A percentile compares a stretch with the other conserved stretches of the same genome.
phyloP scores from a whole-genome alignment of 2,329 filamentous ascomycete genomes.

The Thelonectria olida region DNA sequence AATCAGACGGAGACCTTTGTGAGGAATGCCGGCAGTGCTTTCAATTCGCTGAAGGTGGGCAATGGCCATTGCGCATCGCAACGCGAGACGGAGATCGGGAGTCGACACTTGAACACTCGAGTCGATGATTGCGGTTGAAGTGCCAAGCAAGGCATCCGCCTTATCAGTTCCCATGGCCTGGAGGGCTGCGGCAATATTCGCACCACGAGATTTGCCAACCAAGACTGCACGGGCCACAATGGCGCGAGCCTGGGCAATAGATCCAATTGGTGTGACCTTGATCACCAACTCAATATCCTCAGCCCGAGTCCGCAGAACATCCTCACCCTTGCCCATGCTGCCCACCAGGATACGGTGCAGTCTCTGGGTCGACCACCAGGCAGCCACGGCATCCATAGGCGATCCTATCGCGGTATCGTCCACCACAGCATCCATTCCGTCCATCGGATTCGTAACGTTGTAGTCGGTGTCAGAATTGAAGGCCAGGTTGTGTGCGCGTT shows the following conservation, averaged over 20 bases:
- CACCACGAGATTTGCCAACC: conserved; percentile 61
- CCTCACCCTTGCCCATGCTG: conserved; percentile 64
- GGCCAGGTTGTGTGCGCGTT: conserved; percentile 88
- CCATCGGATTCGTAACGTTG: conserved; percentile 69
- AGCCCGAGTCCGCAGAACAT: conserved; percentile 24
- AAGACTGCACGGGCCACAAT: conserved; percentile 68
- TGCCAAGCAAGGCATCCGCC: conserved; percentile 35
- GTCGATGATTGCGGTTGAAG: conserved; percentile 56
- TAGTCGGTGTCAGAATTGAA: conserved; percentile 83
- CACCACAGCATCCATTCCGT: conserved; percentile 83
- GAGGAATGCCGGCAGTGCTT: conserved; percentile 44
- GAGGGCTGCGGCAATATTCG: conserved; percentile 65
- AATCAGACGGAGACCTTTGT: conserved; percentile 58
- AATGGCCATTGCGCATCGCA: conserved; percentile 69
- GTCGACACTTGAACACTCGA: conserved; percentile 50
- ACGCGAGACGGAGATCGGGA: conserved; percentile 64
- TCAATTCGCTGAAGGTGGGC: conserved; percentile 63
- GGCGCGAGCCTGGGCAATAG: conserved; percentile 71
- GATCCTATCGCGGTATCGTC: conserved; percentile 87
- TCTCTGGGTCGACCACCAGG: conserved; percentile 85
- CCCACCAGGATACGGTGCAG: conserved; percentile 75
- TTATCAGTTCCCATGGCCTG: conserved; percentile 55
- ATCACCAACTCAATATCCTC: conserved; percentile 74
- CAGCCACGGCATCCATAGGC: conserved; percentile 87
- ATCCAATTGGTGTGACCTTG: conserved; percentile 79